Conservation (phyloP, 225 moss, liverwort and hornwort genomes). For the Asterella californica region DNA sequence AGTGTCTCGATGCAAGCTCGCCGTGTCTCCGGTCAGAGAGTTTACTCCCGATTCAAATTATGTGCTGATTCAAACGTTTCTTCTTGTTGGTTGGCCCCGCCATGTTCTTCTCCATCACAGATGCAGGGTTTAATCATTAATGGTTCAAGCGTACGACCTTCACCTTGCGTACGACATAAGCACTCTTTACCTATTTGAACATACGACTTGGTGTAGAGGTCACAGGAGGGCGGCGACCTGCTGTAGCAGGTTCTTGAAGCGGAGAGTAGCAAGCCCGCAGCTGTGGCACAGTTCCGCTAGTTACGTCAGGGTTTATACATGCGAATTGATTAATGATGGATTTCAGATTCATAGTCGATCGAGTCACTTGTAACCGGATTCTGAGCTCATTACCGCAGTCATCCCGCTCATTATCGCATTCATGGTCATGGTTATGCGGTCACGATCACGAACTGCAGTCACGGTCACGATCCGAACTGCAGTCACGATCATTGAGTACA, state of each 20-base stretch:
- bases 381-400: too few relatives aligned
- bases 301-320: too few relatives aligned
- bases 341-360: too few relatives aligned
- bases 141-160: not conserved
- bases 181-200: not conserved
- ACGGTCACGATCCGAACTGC: too few relatives aligned
- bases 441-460: too few relatives aligned
- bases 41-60: not conserved
- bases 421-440: too few relatives aligned
- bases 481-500: too few relatives aligned
- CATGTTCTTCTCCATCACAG: not conserved
- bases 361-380: too few relatives aligned
- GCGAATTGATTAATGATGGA: too few relatives aligned
- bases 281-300: too few relatives aligned
- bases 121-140: not conserved
- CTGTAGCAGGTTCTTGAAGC: not conserved
- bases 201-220: constrained; percentile 2
- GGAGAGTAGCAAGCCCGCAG: not conserved
- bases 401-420: too few relatives aligned
- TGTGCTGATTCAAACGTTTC: not conserved
- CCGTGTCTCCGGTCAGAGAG: not conserved
- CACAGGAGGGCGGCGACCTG: not conserved
- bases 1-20: not conserved
- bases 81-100: not conserved
- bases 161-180: too few relatives aligned